Base-by-base conservation (phyloP, 176 grass and related monocot genomes). In the Miscanthus lutarioriparius region DNA sequence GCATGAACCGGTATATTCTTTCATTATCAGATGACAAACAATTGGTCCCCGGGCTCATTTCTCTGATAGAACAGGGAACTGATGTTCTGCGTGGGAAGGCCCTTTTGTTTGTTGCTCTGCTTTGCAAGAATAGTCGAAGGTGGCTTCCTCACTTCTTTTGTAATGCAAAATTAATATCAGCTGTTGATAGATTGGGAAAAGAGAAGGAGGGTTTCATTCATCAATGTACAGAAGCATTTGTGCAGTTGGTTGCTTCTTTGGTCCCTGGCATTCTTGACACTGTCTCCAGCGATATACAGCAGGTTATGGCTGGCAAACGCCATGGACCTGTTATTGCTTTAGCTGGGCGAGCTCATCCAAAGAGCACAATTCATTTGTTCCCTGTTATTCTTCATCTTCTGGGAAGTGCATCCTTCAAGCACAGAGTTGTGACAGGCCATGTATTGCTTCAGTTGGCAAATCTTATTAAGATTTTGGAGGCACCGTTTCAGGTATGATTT, bases 311-410 rank as follows among this genome's bases (percentile, higher is more conserved):
- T 80, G 93, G 92, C 75, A 99, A 93, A 85, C 93, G 96, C 36
- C 95, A 94, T 91, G 92, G 92, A 35, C 76, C 85, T 26, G 67
- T 77, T 87, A 80, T 83, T 84, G 70, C 87, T 89, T 84, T 99
- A 40, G 80, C 91, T 67, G 93, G 89, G 64, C 83, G 93, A 33
- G 68, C 80, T 87, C 92, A 94, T 88, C 89, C 91, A 79, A 99
- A 94, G 74, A 91, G 86, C 84, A 94, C 86, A 62, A 87, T 91
- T 66, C 90, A 99, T 91, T 66, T 96, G 83, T 95, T 99, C 73
- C 96, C 93, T 45, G 87, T 99, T 43, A 92, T 99, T 45, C 87
- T 99, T 88, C 96, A 99, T 88, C 89, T 99, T 89, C 91, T 99
- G 81, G 91, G 96, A 58, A 99, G 96, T 77, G 86, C 80, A 78